These are phyloP conservation scores for Talaromyces islandicus DNA, from an alignment of 2,329 filamentous ascomycete genomes.

Conservation along the genomic window DNA sequence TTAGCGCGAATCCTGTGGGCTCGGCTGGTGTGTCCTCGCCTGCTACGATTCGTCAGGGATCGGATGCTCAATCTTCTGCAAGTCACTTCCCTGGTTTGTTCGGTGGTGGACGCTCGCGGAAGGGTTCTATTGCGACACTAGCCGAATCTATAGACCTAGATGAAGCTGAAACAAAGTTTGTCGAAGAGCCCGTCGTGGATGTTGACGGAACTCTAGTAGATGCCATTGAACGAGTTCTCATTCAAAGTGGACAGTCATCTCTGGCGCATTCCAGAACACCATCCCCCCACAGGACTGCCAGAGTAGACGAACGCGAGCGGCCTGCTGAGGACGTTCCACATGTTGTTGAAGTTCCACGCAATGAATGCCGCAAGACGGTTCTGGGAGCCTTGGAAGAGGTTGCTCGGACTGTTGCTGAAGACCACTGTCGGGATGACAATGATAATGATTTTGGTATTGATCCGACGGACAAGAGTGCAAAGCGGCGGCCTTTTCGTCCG, in stretches of 20 bases:
- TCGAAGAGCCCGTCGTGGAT: slow-evolving; percentile 52
- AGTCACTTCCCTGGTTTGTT: slow-evolving; percentile 13
- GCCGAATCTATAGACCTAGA: slow-evolving; percentile 17
- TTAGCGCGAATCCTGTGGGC: slow-evolving; percentile 22
- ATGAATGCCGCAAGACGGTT: slow-evolving; percentile 50
- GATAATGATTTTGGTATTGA: slow-evolving; percentile 23
- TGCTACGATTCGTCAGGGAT: slow-evolving; percentile 20
- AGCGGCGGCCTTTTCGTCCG: slow-evolving; percentile 24
- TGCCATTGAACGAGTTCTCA: slow-evolving; percentile 51
- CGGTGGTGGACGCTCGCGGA: slow-evolving; percentile 16
- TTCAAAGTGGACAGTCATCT: slow-evolving; percentile 37
- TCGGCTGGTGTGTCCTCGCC: slow-evolving; percentile 17
- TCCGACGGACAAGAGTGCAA: slow-evolving; percentile 26
- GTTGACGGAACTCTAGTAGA: slow-evolving; percentile 53
- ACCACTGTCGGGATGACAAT: slow-evolving; percentile 37
- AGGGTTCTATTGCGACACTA: slow-evolving; percentile 14
- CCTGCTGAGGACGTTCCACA: slow-evolving; percentile 25
- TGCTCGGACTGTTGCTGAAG: slow-evolving; percentile 49
- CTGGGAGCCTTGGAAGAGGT: slow-evolving; percentile 53
- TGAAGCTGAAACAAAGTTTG: slow-evolving; percentile 46
- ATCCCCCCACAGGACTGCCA: slow-evolving; percentile 30
- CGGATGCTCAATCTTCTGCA: slow-evolving; percentile 16
- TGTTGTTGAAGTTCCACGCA: slow-evolving; percentile 40
- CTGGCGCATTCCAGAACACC: slow-evolving; percentile 35
- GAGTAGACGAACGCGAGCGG: slow-evolving; percentile 26